Evolutionary conservation across 495 filamentous ascomycete species (phyloP).

Genomic region (Podospora pseudoanserina): DNA sequence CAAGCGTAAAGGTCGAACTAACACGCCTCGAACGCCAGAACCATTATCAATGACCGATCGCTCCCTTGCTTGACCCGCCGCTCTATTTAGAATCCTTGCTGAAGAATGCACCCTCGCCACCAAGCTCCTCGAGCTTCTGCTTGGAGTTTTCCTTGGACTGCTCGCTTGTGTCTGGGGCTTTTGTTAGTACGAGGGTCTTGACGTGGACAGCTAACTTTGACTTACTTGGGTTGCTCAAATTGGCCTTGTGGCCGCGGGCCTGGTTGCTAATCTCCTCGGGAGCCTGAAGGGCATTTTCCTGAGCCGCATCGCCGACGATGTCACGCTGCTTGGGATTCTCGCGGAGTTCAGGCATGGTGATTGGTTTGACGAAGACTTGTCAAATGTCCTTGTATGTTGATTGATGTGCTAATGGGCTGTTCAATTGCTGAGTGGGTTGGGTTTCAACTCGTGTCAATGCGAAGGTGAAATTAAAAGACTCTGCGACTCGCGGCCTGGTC

Average conservation of each 20-base stretch:
- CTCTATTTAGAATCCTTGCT: conserved; percentile 21
- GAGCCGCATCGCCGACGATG: conserved; percentile 18
- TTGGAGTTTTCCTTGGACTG: conserved; percentile 21
- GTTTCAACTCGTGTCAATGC: neutral
- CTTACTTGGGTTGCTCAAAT: conserved; percentile 17
- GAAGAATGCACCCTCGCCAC: conserved; percentile 23
- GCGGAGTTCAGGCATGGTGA: conserved; percentile 22
- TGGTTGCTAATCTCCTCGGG: conserved; percentile 21
- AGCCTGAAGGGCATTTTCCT: conserved; percentile 9
- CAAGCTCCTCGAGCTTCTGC: conserved; percentile 19
- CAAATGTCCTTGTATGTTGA: neutral
- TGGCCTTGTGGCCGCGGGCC: conserved; percentile 15
- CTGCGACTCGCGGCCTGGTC: neutral
- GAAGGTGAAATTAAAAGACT: neutral
- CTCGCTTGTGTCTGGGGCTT: conserved; percentile 22
- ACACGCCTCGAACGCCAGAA: neutral
- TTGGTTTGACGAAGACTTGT: neutral
- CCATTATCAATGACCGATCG: neutral
- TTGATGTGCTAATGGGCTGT: neutral
- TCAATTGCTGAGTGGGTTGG: neutral
- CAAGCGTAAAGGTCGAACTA: too few species aligned
- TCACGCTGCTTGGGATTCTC: conserved; percentile 14
- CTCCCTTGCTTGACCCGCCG: too few species aligned
- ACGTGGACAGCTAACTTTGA: neutral
- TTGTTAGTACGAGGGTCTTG: neutral